Evolutionary conservation across 768 basidiomycete genomes (phyloP).

Genomic region (Hericium erinaceus): DNA sequence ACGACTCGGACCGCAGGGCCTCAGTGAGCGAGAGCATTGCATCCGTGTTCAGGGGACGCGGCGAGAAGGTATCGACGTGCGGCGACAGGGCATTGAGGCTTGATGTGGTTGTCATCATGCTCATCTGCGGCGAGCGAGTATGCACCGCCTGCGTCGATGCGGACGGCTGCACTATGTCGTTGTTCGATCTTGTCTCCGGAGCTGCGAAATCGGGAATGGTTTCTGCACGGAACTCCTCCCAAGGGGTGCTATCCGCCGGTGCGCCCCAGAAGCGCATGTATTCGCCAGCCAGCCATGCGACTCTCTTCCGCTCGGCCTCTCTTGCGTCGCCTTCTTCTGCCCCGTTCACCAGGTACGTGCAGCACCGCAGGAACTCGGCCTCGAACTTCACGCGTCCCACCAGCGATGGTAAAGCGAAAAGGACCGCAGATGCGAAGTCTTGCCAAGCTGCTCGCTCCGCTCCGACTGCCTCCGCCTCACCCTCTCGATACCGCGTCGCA

Average conservation of each 20-base stretch:
- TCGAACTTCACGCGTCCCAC: constrained; percentile 53
- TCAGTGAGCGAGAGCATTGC: constrained; percentile 3
- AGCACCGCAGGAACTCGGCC: constrained; percentile 59
- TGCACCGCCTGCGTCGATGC: constrained; percentile 47
- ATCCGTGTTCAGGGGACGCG: constrained; percentile 8
- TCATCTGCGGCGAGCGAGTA: constrained; percentile 34
- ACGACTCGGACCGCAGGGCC: neutral
- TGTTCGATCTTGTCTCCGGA: constrained; percentile 17
- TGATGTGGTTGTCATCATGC: constrained; percentile 10
- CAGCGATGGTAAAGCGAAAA: constrained; percentile 52
- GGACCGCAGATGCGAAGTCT: constrained; percentile 50
- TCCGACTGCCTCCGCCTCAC: constrained; percentile 11
- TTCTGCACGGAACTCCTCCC: constrained; percentile 50
- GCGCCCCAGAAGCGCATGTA: constrained; percentile 52
- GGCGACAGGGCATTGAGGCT: constrained; percentile 21
- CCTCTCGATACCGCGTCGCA: constrained; percentile 48
- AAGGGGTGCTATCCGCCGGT: constrained; percentile 41
- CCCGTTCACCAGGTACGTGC: constrained; percentile 53
- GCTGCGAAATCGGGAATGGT: constrained; percentile 33
- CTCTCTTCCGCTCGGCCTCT: constrained; percentile 33
- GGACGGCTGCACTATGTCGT: constrained; percentile 28
- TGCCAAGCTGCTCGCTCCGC: constrained; percentile 36
- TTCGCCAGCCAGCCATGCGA: constrained; percentile 56
- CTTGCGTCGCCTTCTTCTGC: constrained; percentile 32
- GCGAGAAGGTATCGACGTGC: constrained; percentile 20